phyloP scores from a whole-genome alignment of 768 basidiomycete species.

The Mycena galericulata region DNA sequence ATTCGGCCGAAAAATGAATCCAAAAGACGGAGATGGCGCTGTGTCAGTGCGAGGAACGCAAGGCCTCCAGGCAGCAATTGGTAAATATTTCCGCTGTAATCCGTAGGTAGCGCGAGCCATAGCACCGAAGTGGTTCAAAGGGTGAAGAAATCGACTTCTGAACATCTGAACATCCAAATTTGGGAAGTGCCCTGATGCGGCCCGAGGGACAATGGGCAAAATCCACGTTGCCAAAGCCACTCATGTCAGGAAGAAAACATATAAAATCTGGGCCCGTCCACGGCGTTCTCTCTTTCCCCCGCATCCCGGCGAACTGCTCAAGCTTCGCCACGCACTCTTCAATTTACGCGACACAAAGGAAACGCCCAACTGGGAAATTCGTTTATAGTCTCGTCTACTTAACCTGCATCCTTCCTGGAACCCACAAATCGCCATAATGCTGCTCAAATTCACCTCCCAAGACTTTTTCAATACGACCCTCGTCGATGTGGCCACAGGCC shows the following conservation, averaged over 20 bases:
- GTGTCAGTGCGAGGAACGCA: no score
- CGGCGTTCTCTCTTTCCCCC: background rate
- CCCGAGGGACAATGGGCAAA: background rate
- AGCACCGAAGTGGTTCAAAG: no score
- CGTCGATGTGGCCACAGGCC: conserved; percentile 63
- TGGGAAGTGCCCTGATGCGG: background rate
- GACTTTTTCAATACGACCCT: conserved; percentile 71
- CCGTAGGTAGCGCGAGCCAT: no score
- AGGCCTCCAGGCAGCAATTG: no score
- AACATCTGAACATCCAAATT: background rate
- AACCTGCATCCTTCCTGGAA: conserved; percentile 15
- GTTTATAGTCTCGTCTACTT: conserved; percentile 25
- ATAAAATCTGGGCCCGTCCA: background rate
- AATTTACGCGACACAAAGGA: conserved; percentile 51
- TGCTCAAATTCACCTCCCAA: conserved; percentile 68
- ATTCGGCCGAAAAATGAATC: background rate
- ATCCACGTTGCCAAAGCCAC: background rate
- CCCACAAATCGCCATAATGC: conserved; percentile 49
- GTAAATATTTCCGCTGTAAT: no score
- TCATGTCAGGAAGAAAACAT: background rate
- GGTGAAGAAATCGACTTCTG: no score
- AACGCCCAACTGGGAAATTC: conserved; percentile 59
- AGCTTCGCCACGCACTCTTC: conserved; percentile 5
- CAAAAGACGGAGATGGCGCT: background rate
- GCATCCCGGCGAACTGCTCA: conserved; percentile 1